phyloP scores from a whole-genome alignment of 2,329 filamentous ascomycete species.

The Penicillium vulpinum region DNA sequence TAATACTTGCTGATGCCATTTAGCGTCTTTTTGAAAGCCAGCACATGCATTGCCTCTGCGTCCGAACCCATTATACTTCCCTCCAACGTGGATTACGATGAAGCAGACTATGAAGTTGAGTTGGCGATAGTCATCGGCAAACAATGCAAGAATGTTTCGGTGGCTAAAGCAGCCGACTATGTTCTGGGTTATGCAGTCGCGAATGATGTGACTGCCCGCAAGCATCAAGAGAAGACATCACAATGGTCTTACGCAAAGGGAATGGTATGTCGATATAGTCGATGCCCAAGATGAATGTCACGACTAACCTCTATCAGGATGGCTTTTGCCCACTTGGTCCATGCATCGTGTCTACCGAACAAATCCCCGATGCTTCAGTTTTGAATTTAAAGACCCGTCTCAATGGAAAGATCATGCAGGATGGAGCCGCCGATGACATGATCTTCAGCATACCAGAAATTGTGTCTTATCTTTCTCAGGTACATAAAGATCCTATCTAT shows the following conservation, averaged over 20 bases:
- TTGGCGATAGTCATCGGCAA: constrained; percentile 10
- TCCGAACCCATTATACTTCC: constrained; percentile 11
- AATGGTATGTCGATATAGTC: constrained; percentile 6
- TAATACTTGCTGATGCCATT: background rate
- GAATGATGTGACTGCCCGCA: constrained; percentile 14
- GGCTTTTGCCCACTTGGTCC: constrained; percentile 18
- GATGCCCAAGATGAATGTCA: background rate
- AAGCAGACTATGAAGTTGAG: constrained; percentile 17
- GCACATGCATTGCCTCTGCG: constrained; percentile 13
- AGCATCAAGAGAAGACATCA: constrained; percentile 13
- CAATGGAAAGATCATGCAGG: constrained; percentile 16
- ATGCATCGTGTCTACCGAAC: constrained; percentile 16
- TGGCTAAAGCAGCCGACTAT: constrained; percentile 4
- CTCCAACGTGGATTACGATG: constrained; percentile 11
- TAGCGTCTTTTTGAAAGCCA: constrained; percentile 12
- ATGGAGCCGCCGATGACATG: constrained; percentile 15
- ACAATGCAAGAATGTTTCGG: constrained; percentile 10
- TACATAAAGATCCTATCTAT: background rate
- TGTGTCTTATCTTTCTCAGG: constrained; percentile 17
- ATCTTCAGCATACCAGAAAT: constrained; percentile 18
- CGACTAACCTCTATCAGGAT: constrained; percentile 4
- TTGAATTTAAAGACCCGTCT: constrained; percentile 12
- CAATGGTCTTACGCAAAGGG: constrained; percentile 18
- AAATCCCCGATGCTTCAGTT: constrained; percentile 2
- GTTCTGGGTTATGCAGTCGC: constrained; percentile 12